phyloP scores from a whole-genome alignment of 768 basidiomycete species.

The Agaricus blazei region DNA sequence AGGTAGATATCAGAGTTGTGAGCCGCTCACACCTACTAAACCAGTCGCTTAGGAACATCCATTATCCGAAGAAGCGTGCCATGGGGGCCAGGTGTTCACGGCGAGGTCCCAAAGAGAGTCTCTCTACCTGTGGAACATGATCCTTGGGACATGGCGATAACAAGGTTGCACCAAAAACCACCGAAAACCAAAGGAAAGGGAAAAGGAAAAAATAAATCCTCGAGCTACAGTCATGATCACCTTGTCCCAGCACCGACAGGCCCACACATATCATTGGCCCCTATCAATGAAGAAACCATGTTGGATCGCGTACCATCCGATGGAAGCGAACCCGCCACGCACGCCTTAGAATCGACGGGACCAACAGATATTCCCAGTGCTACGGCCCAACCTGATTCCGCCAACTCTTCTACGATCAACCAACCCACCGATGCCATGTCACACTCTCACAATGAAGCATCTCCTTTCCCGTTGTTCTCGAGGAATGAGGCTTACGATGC shows the following conservation, averaged over 20 bases:
- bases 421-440: too few relatives aligned
- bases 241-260: not conserved
- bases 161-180: not conserved
- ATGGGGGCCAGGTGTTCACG: not conserved
- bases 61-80: not conserved
- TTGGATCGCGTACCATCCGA: not conserved
- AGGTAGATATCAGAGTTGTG: not conserved
- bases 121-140: not conserved
- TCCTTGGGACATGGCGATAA: not conserved
- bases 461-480: not conserved
- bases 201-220: not conserved
- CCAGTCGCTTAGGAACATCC: not conserved
- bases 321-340: not conserved
- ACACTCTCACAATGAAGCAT: not conserved
- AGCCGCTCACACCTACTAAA: not conserved
- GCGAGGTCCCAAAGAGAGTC: not conserved
- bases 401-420: too few relatives aligned
- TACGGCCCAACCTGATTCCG: not conserved
- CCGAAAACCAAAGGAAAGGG: not conserved
- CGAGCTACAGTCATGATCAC: not conserved
- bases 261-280: not conserved
- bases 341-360: not conserved
- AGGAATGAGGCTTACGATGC: not conserved
- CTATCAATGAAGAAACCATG: constrained; percentile 1
- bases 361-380: not conserved